Conservation (phyloP, 148 eudicot genomes). For the Chenopodium formosanum region DNA sequence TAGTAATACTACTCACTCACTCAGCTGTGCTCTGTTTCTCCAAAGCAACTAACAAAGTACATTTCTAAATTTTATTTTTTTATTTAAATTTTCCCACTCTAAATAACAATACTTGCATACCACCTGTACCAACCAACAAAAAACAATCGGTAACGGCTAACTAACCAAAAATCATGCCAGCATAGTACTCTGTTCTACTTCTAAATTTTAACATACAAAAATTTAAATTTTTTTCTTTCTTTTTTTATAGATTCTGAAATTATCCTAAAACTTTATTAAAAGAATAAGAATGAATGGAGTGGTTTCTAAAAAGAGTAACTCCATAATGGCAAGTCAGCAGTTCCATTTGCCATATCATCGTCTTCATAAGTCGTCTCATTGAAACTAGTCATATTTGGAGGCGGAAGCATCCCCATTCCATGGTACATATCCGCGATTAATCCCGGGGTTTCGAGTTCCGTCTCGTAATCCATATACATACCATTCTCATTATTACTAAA, state of each 20-base stretch:
- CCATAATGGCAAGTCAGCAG: conserved; percentile 35
- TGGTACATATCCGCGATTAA: conserved; percentile 62
- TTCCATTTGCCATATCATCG: conserved; percentile 5
- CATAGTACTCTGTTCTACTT: conserved; percentile 1
- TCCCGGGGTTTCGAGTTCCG: conserved; percentile 46
- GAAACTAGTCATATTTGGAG: neutral
- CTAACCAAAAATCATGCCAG: neutral
- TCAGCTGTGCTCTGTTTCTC: too few species aligned
- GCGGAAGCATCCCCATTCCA: conserved; percentile 46
- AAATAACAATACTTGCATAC: neutral
- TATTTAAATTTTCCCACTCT: neutral
- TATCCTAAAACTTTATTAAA: neutral
- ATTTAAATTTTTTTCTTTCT: neutral
- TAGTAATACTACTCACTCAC: neutral
- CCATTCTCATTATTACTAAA: neutral
- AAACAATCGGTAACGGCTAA: neutral
- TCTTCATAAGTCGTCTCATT: neutral
- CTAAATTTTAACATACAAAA: too few species aligned
- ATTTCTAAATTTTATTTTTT: neutral
- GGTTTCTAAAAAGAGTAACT: conserved; percentile 21
- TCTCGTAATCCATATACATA: conserved; percentile 50
- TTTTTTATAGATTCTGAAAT: neutral
- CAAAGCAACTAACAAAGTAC: too few species aligned
- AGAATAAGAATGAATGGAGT: too few species aligned
- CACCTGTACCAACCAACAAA: neutral